Percentiles rank a stretch among this genome's conserved stretches.
phyloP scores from a whole-genome alignment of 768 basidiomycete genomes.

The Udeniomyces megalosporus region DNA sequence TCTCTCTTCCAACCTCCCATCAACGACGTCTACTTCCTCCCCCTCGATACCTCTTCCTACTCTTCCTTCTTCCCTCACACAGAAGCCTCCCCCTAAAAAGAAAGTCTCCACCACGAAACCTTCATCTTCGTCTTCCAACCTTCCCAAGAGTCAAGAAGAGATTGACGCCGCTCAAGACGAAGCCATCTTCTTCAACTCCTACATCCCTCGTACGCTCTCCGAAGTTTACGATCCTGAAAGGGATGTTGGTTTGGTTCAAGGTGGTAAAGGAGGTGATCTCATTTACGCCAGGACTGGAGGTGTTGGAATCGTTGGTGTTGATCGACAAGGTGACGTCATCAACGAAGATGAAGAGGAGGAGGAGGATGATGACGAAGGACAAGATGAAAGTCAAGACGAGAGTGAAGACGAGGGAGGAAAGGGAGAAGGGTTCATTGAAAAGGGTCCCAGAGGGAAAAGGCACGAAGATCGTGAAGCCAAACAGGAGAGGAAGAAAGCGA shows the following conservation, averaged over 20 bases:
- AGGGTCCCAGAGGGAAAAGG: constrained; percentile 63
- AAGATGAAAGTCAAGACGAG: constrained; percentile 22
- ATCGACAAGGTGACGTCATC: too few species aligned
- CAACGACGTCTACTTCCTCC: too few species aligned
- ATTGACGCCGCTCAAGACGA: constrained; percentile 49
- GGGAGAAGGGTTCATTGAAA: constrained; percentile 35
- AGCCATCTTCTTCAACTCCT: constrained; percentile 71
- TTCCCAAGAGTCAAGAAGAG: not conserved
- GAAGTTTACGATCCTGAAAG: constrained; percentile 91
- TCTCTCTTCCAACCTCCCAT: not conserved
- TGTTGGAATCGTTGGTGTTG: constrained; percentile 43
- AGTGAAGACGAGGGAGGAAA: constrained; percentile 20
- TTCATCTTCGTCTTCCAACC: not conserved
- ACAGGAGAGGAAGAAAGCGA: constrained; percentile 81
- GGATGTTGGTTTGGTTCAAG: constrained; percentile 57
- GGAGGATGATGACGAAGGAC: constrained; percentile 11
- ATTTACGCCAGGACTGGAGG: constrained; percentile 84
- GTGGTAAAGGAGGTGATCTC: constrained; percentile 53
- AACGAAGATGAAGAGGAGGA: not conserved
- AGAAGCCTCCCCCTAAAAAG: not conserved
- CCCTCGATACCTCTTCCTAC: too few species aligned
- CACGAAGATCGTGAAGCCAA: constrained; percentile 84
- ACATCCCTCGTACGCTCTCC: constrained; percentile 80
- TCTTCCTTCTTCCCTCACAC: too few species aligned
- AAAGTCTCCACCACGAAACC: too few species aligned